Evolutionary conservation across 1,284 basidiomycete species (phyloP), one percentile per base, ranked within the genome.

Genomic region (Prillingera fragicola): DNA sequence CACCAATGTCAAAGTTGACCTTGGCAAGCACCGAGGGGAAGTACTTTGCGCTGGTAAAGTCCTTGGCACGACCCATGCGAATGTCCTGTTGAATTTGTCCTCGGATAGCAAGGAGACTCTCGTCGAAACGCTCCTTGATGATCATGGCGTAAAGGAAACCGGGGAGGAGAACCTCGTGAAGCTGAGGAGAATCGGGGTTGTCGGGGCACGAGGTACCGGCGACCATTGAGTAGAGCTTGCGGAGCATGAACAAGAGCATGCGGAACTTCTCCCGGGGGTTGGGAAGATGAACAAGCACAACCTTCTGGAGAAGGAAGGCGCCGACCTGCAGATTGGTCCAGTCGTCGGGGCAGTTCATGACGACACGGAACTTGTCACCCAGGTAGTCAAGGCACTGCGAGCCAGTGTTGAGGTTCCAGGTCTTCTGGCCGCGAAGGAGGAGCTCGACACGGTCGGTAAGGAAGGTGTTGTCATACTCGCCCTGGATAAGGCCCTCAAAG

Each of bases 191-290:
- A 77, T 99, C 95, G 12, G 95, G 92, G 65, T 98, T 98, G 74
- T 99, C 95, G 43, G 85, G 79, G 62, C 87, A 88, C 60, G 88
- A 94, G 40, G 87, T 82, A 43, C 85, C 85, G 14, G 89, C 94
- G 12, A 98, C 91, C 36, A 92, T 76, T 6, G 89, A 80, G 65
- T 92, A 98, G 18, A 99, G 77, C 74, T 98, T 99, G 57, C 90
- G 85, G 32, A 98, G 78, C 95, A 98, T 98, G 74, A 94, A 97
- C 85, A 95, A 71, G n/a, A 99, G 80, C 82, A 97, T 83, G 38
- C 88, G 80, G 74, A 92, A 97, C 73, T 99, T 99, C 63, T 98
- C 94, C 36, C 89, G 76, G n/a, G 91, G 82, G 13, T 80, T 80
- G 35, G 84, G 81, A 35, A 98, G 77, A 70, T 99, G 94, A 15